A percentile compares a stretch with the other conserved stretches of the same genome.
Conservation (phyloP, 2,329 filamentous ascomycete species). For the Sporothrix mexicana region DNA sequence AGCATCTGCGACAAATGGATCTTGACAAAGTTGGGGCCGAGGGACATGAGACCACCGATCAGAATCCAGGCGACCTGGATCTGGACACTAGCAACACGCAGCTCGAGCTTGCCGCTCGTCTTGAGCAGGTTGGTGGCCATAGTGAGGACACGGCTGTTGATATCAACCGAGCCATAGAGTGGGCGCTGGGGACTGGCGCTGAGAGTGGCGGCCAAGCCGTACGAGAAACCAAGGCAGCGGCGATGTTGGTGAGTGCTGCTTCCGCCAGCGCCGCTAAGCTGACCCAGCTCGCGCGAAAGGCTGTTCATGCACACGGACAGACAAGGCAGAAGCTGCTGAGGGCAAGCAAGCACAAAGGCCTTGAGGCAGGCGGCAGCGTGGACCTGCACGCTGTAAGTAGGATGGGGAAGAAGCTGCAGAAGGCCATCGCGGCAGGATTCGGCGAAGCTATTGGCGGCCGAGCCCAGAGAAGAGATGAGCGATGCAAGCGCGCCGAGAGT, state of each 20-base stretch:
- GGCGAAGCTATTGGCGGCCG: conserved; percentile 77
- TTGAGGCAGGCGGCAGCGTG: conserved; percentile 86
- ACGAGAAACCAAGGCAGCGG: conserved; percentile 86
- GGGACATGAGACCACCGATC: conserved; percentile 93
- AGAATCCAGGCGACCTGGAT: conserved; percentile 98
- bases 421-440: conserved; percentile 86
- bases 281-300: conserved; percentile 80
- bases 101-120: conserved; percentile 86
- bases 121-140: conserved; percentile 93
- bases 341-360: conserved; percentile 85
- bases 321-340: conserved; percentile 87
- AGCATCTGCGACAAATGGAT: conserved; percentile 95
- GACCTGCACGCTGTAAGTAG: conserved; percentile 94
- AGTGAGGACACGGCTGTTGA: conserved; percentile 87
- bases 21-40: conserved; percentile 98
- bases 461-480: conserved; percentile 79
- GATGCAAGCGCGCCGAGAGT: conserved; percentile 80
- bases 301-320: conserved; percentile 98
- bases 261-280: conserved; percentile 75
- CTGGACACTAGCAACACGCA: conserved; percentile 89
- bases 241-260: conserved; percentile 62
- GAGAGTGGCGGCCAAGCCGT: conserved; percentile 87
- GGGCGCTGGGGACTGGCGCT: conserved; percentile 89
- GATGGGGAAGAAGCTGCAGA: conserved; percentile 88
- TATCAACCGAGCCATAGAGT: conserved; percentile 91